Base-by-base conservation (phyloP, 73 alveolate species). In the Blepharisma japonicum region DNA sequence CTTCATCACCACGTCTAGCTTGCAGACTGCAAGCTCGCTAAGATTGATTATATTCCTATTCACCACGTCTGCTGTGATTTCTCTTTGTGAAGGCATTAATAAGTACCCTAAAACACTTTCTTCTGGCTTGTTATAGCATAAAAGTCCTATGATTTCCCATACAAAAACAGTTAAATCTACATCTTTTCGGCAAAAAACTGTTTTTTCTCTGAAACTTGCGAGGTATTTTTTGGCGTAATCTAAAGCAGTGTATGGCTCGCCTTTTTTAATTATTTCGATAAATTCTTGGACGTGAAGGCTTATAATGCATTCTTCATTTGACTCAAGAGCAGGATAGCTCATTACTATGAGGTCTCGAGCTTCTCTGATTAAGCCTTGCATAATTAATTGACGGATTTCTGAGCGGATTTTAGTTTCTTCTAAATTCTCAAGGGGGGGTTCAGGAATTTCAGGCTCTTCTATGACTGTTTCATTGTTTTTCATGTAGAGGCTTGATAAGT, bases 191-290 rank as follows among this genome's bases (percentile, higher is more conserved):
- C 23, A 61, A 61, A 20, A 61, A n/a, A 61, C 74, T 2, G 38
- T 61, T 14, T 18, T 14, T 9, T 25, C 47, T 18, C 38, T 0
- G 23, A 61, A 61, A 8, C 46, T 61, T 9, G 74, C 74, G 23
- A 61, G 74, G 2, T 61, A 14, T 61, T 5, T 39, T 25, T 39
- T 61, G 14, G 50, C 74, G 2, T 20, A 25, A 4, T 61, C 38
- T 39, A 61, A 61, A 25, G 74, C 74, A 2, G 14, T 14, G 23
- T 18, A 25, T 14, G 11, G 39, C 23, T 61, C 49, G n/a, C 23
- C 23, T 14, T n/a, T 39, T 61, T 61, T 61, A 61, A 61, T 61
- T 9, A 61, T 8, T 25, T 61, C 74, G 23, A 61, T 61, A 61
- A 61, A 61, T 39, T 61, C 74, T 25, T 61, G 74, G n/a, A 61